phyloP scores from a whole-genome alignment of 2,329 filamentous ascomycete species.

The Claviceps sp. region DNA sequence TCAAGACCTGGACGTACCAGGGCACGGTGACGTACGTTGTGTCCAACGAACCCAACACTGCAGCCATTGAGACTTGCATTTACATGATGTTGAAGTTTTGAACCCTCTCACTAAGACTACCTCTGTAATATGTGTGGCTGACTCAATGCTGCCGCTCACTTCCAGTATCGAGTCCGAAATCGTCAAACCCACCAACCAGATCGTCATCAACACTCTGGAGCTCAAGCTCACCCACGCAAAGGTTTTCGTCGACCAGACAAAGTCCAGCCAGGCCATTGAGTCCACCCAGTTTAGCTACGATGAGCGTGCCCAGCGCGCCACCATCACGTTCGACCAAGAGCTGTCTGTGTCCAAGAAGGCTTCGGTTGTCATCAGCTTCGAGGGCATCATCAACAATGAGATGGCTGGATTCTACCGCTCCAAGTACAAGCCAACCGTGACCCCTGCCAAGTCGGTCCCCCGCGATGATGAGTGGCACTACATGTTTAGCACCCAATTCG shows the following conservation, averaged over 20 bases:
- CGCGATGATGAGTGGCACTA: slow-evolving; percentile 53
- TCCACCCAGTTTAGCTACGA: slow-evolving; percentile 65
- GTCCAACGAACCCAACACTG: background rate
- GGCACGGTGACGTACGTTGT: slow-evolving; percentile 53
- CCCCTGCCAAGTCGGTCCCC: slow-evolving; percentile 64
- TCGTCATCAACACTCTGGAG: slow-evolving; percentile 76
- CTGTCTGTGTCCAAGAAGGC: slow-evolving; percentile 55
- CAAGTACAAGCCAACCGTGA: slow-evolving; percentile 72
- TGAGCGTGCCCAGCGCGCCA: slow-evolving; percentile 69
- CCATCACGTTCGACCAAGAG: slow-evolving; percentile 60
- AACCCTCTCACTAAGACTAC: background rate
- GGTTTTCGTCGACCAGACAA: slow-evolving; percentile 43
- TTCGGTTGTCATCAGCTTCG: slow-evolving; percentile 56
- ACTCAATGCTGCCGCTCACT: too few species aligned
- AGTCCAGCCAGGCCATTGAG: slow-evolving; percentile 42
- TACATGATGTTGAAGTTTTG: too few species aligned
- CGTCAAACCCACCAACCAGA: slow-evolving; percentile 55
- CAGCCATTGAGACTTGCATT: too few species aligned
- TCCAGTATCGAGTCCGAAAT: slow-evolving; percentile 61
- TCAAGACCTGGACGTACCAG: slow-evolving; percentile 61
- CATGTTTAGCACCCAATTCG: slow-evolving; percentile 94
- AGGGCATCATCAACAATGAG: slow-evolving; percentile 72
- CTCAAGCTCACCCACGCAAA: slow-evolving; percentile 59
- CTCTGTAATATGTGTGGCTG: too few species aligned
- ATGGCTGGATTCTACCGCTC: slow-evolving; percentile 93